Percentiles rank a stretch among this genome's conserved stretches.
phyloP scores from a whole-genome alignment of 2,329 filamentous ascomycete species.

The Fusarium palustre region DNA sequence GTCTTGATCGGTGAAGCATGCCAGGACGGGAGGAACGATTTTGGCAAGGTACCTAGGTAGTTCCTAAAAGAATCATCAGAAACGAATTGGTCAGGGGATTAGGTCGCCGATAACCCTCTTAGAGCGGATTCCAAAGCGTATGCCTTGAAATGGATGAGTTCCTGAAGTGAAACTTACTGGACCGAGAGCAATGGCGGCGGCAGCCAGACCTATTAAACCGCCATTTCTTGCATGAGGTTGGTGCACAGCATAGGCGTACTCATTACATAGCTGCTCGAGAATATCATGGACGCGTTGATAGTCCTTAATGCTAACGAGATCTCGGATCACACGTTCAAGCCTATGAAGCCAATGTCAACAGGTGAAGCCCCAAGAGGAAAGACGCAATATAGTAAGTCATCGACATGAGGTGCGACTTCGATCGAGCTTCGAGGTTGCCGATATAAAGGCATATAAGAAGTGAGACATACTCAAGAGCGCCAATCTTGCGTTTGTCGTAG shows the following conservation, averaged over 20 bases:
- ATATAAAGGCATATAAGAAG: conserved; percentile 1
- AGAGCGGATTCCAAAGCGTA: not conserved
- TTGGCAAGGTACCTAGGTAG: conserved; percentile 90
- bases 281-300: conserved; percentile 85
- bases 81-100: not conserved
- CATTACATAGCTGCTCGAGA: conserved; percentile 95
- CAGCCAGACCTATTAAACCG: conserved; percentile 93
- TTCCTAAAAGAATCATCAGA: conserved; percentile 67
- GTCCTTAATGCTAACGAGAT: conserved; percentile 81
- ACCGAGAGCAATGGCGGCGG: conserved; percentile 94
- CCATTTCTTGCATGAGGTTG: conserved; percentile 97
- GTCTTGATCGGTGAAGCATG: conserved; percentile 98
- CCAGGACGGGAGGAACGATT: conserved; percentile 95
- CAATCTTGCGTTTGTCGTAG: conserved; percentile 97
- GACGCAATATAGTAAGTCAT: conserved; percentile 7
- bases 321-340: conserved; percentile 90
- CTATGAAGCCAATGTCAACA: conserved; percentile 58
- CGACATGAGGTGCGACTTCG: not conserved
- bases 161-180: conserved; percentile 69
- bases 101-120: not conserved
- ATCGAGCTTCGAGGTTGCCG: not conserved
- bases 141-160: not conserved
- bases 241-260: conserved; percentile 97
- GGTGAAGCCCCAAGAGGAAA: not conserved
- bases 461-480: conserved; percentile 86